Conservation (phyloP, 2,329 filamentous ascomycete genomes). For the Intubia oerlemansii region DNA sequence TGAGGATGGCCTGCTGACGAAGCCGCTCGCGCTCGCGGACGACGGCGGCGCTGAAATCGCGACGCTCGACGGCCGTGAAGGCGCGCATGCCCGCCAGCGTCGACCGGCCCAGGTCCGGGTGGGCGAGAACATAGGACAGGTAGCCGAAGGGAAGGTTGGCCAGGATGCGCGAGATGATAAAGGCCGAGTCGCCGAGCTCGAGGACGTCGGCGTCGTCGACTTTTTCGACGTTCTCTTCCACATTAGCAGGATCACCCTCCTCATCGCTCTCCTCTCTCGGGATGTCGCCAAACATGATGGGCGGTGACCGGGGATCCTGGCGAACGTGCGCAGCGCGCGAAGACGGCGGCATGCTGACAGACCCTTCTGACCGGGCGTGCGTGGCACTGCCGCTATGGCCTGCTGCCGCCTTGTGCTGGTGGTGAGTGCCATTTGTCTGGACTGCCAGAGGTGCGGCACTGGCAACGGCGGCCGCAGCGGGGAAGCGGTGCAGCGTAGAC, state of each 20-base stretch:
- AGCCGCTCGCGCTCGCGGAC: conserved; percentile 36
- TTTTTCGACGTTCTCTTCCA: conserved; percentile 1
- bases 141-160: conserved; percentile 48
- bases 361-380: conserved; percentile 3
- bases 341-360: conserved; percentile 6
- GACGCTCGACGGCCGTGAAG: not conserved
- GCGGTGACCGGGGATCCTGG: conserved; percentile 1
- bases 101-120: conserved; percentile 30
- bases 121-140: conserved; percentile 44
- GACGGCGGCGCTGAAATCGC: conserved; percentile 15
- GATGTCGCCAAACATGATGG: conserved; percentile 53
- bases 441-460: not conserved
- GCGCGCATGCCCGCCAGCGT: not conserved
- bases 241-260: not conserved
- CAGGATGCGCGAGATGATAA: conserved; percentile 34
- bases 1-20: conserved; percentile 23
- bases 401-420: not conserved
- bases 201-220: not conserved
- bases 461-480: not conserved
- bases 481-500: conserved; percentile 1
- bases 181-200: not conserved
- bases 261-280: conserved; percentile 6
- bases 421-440: no score
- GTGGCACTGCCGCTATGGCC: not conserved
- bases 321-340: not conserved